phyloP scores from a whole-genome alignment of 2,329 filamentous ascomycete species.

The Curvularia lunata region DNA sequence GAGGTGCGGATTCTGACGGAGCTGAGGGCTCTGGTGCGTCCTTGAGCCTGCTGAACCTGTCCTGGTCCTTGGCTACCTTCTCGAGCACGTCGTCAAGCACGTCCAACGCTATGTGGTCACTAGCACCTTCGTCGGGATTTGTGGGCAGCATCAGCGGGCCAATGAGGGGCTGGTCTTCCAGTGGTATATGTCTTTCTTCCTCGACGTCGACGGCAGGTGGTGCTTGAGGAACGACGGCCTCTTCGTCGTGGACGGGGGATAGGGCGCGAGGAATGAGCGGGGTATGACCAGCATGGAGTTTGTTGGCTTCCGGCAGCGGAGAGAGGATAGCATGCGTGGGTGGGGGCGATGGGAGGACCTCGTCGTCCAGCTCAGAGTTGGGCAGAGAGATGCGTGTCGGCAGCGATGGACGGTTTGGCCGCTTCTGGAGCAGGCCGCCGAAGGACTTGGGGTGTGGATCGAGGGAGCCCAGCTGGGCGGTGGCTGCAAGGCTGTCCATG shows the following conservation, averaged over 20 bases:
- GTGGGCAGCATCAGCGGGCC: slow-evolving; percentile 44
- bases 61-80: slow-evolving; percentile 33
- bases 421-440: slow-evolving; percentile 31
- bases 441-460: slow-evolving; percentile 14
- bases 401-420: slow-evolving; percentile 31
- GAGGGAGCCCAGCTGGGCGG: slow-evolving; percentile 11
- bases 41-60: slow-evolving; percentile 24
- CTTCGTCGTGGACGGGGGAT: slow-evolving; percentile 20
- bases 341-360: slow-evolving; percentile 42
- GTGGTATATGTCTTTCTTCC: slow-evolving; percentile 25
- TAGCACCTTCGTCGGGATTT: slow-evolving; percentile 39
- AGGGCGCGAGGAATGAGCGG: slow-evolving; percentile 36
- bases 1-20: neutral
- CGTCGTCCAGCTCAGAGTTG: slow-evolving; percentile 25
- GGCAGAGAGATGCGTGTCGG: slow-evolving; percentile 37
- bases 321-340: slow-evolving; percentile 40
- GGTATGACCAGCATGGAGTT: slow-evolving; percentile 47
- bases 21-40: slow-evolving; percentile 22
- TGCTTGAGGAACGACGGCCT: slow-evolving; percentile 9
- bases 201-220: slow-evolving; percentile 18
- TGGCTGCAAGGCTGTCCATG: slow-evolving; percentile 15
- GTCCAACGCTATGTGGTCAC: slow-evolving; percentile 39
- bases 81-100: slow-evolving; percentile 37
- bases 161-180: slow-evolving; percentile 31
- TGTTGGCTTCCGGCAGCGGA: slow-evolving; percentile 45